Evolutionary conservation across 2,329 filamentous ascomycete species (phyloP).

Genomic region (Calonectria fujianensis): DNA sequence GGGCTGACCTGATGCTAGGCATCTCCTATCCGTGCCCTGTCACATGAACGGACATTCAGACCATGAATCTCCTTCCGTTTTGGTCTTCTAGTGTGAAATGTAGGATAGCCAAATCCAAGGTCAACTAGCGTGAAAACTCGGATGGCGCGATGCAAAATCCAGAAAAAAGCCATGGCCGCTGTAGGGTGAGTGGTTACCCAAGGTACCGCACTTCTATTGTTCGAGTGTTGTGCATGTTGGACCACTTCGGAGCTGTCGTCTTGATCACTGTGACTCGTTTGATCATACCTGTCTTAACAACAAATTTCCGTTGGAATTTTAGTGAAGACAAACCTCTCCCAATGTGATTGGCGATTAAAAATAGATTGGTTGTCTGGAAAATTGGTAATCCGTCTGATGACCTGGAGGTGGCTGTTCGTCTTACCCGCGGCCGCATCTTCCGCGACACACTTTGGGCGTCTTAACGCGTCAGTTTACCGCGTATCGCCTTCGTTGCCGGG

Average conservation of each 20-base stretch:
- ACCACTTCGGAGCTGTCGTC: neutral
- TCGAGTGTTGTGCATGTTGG: neutral
- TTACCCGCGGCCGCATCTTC: neutral
- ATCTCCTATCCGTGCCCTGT: neutral
- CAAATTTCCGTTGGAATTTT: neutral
- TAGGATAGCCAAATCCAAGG: neutral
- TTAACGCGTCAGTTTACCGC: neutral
- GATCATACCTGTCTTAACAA: neutral
- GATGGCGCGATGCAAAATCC: neutral
- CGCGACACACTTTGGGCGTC: neutral
- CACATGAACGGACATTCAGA: neutral
- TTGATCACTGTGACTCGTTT: neutral
- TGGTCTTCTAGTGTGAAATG: neutral
- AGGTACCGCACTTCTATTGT: neutral
- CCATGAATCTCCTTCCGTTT: neutral
- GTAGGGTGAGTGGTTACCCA: neutral
- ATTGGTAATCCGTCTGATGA: neutral
- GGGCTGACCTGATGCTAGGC: neutral
- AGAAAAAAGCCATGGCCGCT: neutral
- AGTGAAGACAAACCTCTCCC: neutral
- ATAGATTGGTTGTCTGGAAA: neutral
- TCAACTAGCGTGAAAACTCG: neutral
- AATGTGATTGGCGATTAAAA: neutral
- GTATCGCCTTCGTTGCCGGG: neutral
- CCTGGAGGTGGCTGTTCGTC: neutral